phyloP scores from a whole-genome alignment of 106 monocot species.

The Apostasia shenzhenica region DNA sequence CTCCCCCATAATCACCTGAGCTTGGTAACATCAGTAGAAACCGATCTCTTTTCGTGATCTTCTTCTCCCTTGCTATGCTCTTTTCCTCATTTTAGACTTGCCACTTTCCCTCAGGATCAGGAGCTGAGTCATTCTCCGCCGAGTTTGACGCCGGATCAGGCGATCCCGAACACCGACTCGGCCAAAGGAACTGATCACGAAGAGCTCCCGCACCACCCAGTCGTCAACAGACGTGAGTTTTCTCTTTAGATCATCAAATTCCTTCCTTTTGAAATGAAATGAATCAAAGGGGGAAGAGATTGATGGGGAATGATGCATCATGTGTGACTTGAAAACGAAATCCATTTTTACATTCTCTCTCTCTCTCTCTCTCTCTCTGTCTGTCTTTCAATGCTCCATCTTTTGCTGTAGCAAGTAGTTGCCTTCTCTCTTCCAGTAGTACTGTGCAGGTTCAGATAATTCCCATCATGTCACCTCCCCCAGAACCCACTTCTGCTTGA shows the following conservation, averaged over 20 bases:
- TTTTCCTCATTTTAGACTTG: neutral
- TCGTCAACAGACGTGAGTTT: conserved; percentile 47
- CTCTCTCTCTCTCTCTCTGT: neutral
- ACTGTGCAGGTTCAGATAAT: too few relatives aligned
- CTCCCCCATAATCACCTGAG: conserved; percentile 23
- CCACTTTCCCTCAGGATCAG: conserved; percentile 1
- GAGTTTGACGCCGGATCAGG: conserved; percentile 16
- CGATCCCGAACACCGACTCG: conserved; percentile 1
- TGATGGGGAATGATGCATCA: neutral
- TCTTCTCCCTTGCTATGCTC: neutral
- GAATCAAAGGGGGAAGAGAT: neutral
- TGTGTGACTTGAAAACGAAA: neutral
- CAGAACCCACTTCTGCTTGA: too few relatives aligned
- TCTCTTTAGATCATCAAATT: neutral
- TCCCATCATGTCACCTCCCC: too few relatives aligned
- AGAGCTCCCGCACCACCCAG: conserved; percentile 20
- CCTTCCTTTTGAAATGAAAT: neutral
- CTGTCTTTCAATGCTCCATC: neutral
- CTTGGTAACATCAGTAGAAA: conserved; percentile 15
- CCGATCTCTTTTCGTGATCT: neutral
- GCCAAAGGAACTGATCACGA: conserved; percentile 28
- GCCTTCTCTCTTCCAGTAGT: too few relatives aligned
- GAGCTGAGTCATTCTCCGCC: conserved; percentile 28
- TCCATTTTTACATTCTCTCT: neutral
- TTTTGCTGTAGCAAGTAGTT: neutral